These are phyloP conservation scores for Handroanthus guayacan DNA, from an alignment of 257 asterid species.

Conservation along the genomic window DNA sequence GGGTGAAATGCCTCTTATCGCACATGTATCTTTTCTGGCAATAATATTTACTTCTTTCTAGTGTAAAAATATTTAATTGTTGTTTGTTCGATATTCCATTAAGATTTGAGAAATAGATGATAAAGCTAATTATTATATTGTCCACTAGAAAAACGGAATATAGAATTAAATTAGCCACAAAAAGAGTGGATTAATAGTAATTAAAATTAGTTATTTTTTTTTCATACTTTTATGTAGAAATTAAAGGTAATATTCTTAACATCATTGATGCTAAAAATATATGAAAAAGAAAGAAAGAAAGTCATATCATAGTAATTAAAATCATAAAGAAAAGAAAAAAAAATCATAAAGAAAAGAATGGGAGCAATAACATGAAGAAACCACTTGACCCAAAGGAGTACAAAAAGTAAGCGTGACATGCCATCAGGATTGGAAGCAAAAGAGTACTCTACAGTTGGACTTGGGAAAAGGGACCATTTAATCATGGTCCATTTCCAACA, in stretches of 20 bases:
- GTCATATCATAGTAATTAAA: not conserved
- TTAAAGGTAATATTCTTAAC: not conserved
- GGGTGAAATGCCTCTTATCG: too few species aligned
- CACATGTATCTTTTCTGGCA: too few species aligned
- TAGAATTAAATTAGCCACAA: not conserved
- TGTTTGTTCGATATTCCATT: too few species aligned
- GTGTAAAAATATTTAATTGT: too few species aligned
- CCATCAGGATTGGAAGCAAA: conserved; percentile 51
- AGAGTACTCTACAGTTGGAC: conserved; percentile 46
- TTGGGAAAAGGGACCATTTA: conserved; percentile 38
- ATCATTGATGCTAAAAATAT: not conserved
- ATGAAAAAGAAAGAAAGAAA: not conserved
- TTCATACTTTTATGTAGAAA: not conserved
- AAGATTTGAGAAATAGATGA: too few species aligned
- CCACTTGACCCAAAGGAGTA: conserved; percentile 25
- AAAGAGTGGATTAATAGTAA: not conserved
- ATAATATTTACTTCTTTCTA: too few species aligned
- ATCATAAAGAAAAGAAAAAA: not conserved
- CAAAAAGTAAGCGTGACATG: conserved; percentile 45
- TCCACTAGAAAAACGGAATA: too few species aligned
- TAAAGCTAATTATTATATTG: too few species aligned
- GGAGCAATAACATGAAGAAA: conserved; percentile 6
- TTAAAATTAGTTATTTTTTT: not conserved
- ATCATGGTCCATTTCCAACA: conserved; percentile 32
- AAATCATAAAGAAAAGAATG: not conserved